Evolutionary conservation across 1,139 yeast species (phyloP).

Genomic region (Lodderomyces oxycetoniae): DNA sequence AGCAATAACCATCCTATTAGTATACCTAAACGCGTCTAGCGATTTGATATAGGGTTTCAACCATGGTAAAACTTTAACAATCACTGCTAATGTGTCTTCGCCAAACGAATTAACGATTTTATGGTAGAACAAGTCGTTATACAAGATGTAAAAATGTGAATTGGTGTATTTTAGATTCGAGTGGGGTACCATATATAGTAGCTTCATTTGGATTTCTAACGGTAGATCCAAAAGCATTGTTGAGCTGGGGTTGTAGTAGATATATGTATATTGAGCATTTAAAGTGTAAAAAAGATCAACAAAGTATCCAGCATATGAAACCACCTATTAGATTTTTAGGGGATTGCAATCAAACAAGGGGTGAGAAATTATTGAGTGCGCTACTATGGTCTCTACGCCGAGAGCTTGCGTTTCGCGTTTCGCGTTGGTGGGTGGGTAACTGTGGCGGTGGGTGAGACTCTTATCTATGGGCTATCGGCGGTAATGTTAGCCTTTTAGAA

Average conservation of each 20-base stretch:
- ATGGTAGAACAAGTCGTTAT: slow-evolving; percentile 47
- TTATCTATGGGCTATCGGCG: too few relatives aligned
- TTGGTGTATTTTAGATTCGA: slow-evolving; percentile 39
- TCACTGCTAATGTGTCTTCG: slow-evolving; percentile 25
- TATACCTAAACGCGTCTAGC: slow-evolving; percentile 43
- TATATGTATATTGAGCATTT: not conserved
- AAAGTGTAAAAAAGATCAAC: too few relatives aligned
- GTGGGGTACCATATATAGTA: slow-evolving; percentile 39
- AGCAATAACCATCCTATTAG: slow-evolving; percentile 32
- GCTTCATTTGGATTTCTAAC: slow-evolving; percentile 43
- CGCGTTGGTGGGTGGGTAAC: too few relatives aligned
- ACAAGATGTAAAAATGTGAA: slow-evolving; percentile 41
- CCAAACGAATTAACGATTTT: slow-evolving; percentile 44
- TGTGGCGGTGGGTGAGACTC: too few relatives aligned
- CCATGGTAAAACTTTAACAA: slow-evolving; percentile 36
- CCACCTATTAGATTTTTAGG: too few relatives aligned
- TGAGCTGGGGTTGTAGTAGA: not conserved
- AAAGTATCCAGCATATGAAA: too few relatives aligned
- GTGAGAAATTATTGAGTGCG: too few relatives aligned
- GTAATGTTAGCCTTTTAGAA: too few relatives aligned
- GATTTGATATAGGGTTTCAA: slow-evolving; percentile 41
- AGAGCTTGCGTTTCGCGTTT: too few relatives aligned
- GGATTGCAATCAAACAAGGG: too few relatives aligned
- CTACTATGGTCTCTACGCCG: too few relatives aligned
- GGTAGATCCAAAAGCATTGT: slow-evolving; percentile 38